These are phyloP conservation scores for Pseudocercospora eumusae DNA, from an alignment of 2,329 filamentous ascomycete genomes.

Conservation along the genomic window DNA sequence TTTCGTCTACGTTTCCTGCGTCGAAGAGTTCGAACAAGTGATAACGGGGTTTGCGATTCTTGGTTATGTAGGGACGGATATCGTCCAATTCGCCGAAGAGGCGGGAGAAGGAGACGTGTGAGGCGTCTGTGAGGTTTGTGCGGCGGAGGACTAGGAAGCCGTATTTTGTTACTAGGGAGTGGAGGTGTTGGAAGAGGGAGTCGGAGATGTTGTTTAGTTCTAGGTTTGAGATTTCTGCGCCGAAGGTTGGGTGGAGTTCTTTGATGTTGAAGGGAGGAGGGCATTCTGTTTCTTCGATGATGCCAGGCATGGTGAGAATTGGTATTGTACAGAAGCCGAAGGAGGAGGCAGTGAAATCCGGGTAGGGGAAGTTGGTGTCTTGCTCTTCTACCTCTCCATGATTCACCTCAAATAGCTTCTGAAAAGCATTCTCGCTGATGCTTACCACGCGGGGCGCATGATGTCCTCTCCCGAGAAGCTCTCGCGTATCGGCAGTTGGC, in stretches of 20 bases:
- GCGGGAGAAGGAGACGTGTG: constrained; percentile 54
- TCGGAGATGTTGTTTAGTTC: not conserved
- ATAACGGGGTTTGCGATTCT: constrained; percentile 44
- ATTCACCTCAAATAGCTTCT: no score
- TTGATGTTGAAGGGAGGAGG: not conserved
- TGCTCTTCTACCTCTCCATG: no score
- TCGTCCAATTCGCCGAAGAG: constrained; percentile 61
- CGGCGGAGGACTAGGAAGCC: constrained; percentile 56
- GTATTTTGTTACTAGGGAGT: constrained; percentile 41
- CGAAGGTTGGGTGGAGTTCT: not conserved
- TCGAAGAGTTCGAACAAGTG: constrained; percentile 57
- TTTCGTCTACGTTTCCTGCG: constrained; percentile 51
- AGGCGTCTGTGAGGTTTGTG: constrained; percentile 53
- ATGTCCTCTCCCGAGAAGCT: no score
- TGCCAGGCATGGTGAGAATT: not conserved
- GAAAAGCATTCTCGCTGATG: no score
- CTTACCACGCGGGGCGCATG: no score
- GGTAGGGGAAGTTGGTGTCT: no score
- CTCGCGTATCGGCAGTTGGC: no score
- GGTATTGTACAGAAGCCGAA: no score
- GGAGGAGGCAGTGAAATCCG: no score
- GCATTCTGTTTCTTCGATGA: not conserved
- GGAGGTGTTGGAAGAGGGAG: not conserved
- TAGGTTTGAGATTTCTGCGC: not conserved
- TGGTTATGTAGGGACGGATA: constrained; percentile 51